Evolutionary conservation across 257 asterid genomes (phyloP).

Genomic region (Forsythia viridissima): DNA sequence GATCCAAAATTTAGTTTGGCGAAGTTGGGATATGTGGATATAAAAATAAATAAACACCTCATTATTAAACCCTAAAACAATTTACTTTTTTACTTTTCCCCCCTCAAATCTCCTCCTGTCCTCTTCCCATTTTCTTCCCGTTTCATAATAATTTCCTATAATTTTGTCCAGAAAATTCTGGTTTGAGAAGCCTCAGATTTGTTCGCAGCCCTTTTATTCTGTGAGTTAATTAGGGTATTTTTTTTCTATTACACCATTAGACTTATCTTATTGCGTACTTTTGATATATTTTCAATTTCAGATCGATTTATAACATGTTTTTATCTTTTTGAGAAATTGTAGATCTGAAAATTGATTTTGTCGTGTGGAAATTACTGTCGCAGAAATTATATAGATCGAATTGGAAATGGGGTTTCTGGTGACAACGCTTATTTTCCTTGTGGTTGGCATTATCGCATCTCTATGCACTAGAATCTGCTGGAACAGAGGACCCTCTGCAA

Average conservation of each 20-base stretch:
- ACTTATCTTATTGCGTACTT: no score
- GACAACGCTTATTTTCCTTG: constrained; percentile 71
- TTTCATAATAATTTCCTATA: background rate
- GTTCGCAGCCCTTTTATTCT: background rate
- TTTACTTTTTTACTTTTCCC: no score
- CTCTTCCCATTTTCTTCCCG: no score
- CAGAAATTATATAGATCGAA: constrained; percentile 30
- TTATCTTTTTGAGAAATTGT: constrained; percentile 2
- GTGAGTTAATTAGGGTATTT: background rate
- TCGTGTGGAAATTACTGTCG: background rate
- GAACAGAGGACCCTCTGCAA: constrained; percentile 88
- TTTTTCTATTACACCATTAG: no score
- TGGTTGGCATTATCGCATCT: constrained; percentile 75
- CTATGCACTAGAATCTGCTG: constrained; percentile 78
- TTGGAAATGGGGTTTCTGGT: constrained; percentile 78
- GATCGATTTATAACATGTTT: background rate
- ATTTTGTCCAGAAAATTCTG: background rate
- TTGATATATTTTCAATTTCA: background rate
- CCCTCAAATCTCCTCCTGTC: background rate
- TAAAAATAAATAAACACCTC: no score
- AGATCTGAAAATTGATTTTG: constrained; percentile 25
- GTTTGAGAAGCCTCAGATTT: background rate
- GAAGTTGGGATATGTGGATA: no score
- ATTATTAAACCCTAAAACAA: no score
- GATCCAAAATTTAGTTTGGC: no score